Base-by-base conservation (phyloP, 129 eudicot genomes). In the Escallonia rubra region DNA sequence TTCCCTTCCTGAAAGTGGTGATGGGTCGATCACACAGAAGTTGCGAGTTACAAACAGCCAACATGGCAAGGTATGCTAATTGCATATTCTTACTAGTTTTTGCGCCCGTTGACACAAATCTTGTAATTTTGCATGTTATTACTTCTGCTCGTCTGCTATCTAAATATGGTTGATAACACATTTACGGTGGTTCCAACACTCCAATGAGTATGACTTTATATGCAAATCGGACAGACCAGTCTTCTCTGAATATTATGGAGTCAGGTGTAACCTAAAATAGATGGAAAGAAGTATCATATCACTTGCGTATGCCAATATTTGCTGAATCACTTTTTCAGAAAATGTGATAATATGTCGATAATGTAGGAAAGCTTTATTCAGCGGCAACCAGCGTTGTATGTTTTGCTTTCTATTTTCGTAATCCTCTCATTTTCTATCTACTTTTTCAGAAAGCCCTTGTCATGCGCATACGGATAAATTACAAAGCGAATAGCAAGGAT, bases 381-480 rank as follows among this genome's bases (percentile, higher is more conserved):
- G 34, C 34, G 0, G 34, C 34, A 23, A 23, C 34, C 34, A 23
- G 34, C 34, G 34, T 23, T 23, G 34, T 23, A 23, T 23, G 34
- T 23, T 23, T 1, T 0, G 34, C 34, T 23, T 23, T 23, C 34
- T 23, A 23, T 23, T 23, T 23, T 23, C 34, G 1, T 23, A 23
- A 23, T 23, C 34, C 34, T 23, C 34, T 23, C 34, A 23, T 23
- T 23, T 23, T 23, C 34, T 23, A 23, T 23, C 34, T 23, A 23
- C 15, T 46, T 66, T 48, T 72, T 42, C 93, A 93, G 96, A 93
- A 93, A 93, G 72, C 96, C 65, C 77, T 93, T 59, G 84, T 89
- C 50, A 89, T 93, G 99, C 96, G 99, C 53, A 63, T 93, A 46
- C 85, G 99, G 62, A 93, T 93, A 78, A 80, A 74, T 70, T 93